phyloP scores from a whole-genome alignment of 2,329 filamentous ascomycete genomes.

The Paecilomyces formosus region DNA sequence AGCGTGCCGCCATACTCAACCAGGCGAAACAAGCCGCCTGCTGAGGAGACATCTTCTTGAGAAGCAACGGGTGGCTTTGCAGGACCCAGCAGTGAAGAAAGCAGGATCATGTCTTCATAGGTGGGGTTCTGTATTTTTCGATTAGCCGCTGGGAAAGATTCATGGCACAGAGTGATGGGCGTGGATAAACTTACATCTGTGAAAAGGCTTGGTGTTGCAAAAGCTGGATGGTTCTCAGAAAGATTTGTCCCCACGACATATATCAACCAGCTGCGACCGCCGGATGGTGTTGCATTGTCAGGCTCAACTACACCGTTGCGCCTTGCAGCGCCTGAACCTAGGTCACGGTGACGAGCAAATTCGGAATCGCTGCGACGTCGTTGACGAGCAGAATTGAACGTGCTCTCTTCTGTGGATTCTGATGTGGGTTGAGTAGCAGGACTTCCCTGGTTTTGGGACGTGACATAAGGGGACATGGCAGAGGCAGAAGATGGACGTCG shows the following conservation, averaged over 20 bases:
- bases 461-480: slow-evolving; percentile 27
- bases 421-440: slow-evolving; percentile 25
- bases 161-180: neutral
- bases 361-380: slow-evolving; percentile 54
- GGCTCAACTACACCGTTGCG: slow-evolving; percentile 59
- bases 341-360: slow-evolving; percentile 46
- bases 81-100: slow-evolving; percentile 59
- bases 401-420: slow-evolving; percentile 36
- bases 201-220: slow-evolving; percentile 62
- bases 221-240: slow-evolving; percentile 62
- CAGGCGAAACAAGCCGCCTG: slow-evolving; percentile 54
- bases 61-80: slow-evolving; percentile 62
- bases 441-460: slow-evolving; percentile 34
- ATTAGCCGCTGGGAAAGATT: slow-evolving; percentile 6
- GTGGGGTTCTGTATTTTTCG: slow-evolving; percentile 45
- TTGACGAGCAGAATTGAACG: slow-evolving; percentile 40
- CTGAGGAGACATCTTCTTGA: slow-evolving; percentile 55
- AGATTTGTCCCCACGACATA: slow-evolving; percentile 65
- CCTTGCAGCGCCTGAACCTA: slow-evolving; percentile 55
- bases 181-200: slow-evolving; percentile 49
- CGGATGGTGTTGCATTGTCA: slow-evolving; percentile 40
- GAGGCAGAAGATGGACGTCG: slow-evolving; percentile 42
- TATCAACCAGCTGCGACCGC: slow-evolving; percentile 62
- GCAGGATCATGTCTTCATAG: slow-evolving; percentile 65
- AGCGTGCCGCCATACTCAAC: slow-evolving; percentile 35